These are phyloP conservation scores for Boletus bicolor DNA, from an alignment of 768 basidiomycete species.

Conservation along the genomic window DNA sequence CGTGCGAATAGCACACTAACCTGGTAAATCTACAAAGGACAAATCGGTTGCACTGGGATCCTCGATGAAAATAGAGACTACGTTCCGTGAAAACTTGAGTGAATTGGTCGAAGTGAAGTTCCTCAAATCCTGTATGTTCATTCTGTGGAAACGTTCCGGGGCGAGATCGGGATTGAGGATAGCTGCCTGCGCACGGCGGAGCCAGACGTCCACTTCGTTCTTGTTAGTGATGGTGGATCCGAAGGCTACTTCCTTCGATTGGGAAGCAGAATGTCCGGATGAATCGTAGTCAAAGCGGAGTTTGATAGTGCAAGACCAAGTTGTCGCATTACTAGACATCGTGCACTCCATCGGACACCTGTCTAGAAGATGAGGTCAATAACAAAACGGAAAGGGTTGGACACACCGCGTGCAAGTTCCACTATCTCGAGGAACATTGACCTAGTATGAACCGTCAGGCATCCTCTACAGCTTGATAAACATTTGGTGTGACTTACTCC, in stretches of 20 bases:
- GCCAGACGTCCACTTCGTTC: conserved; percentile 36
- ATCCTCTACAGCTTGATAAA: background rate
- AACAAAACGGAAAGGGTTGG: background rate
- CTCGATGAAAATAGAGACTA: conserved; percentile 44
- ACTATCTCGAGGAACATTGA: conserved; percentile 58
- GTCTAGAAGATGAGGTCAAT: background rate
- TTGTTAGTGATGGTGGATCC: conserved; percentile 32
- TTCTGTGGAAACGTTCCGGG: conserved; percentile 22
- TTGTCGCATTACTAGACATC: conserved; percentile 37
- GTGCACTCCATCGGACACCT: conserved; percentile 56
- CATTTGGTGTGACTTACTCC: conserved; percentile 37
- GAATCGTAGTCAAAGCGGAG: conserved; percentile 36
- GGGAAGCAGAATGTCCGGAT: conserved; percentile 21
- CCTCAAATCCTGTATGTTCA: conserved; percentile 25
- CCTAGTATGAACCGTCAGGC: conserved; percentile 32
- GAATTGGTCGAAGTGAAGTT: conserved; percentile 20
- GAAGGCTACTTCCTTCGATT: conserved; percentile 19
- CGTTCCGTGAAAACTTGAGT: conserved; percentile 48
- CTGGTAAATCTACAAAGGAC: conserved; percentile 54
- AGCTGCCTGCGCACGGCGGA: conserved; percentile 47
- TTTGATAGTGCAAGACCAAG: conserved; percentile 46
- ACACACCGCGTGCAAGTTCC: conserved; percentile 56
- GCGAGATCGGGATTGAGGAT: conserved; percentile 33
- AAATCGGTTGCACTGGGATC: conserved; percentile 47
- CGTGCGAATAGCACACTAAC: conserved; percentile 24